Percentiles rank a stretch among this genome's conserved stretches.
These are phyloP conservation scores for Euphorbia neoarborescens DNA, from an alignment of 441 rosid genomes.

Conservation along the genomic window DNA sequence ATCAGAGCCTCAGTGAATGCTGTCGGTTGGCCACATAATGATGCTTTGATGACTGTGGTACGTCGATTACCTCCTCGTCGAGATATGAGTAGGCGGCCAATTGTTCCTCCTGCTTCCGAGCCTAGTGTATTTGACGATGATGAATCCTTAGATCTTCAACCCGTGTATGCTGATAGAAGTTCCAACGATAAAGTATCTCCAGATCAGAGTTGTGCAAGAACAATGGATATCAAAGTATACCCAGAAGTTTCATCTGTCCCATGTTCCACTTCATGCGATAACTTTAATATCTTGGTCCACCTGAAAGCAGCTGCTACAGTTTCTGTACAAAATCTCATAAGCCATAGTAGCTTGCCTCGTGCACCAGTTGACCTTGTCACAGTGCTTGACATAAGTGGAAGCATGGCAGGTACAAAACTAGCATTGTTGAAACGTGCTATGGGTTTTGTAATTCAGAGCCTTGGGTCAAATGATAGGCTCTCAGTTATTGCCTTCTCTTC, in stretches of 20 bases:
- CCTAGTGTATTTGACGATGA: constrained; percentile 71
- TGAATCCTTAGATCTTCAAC: constrained; percentile 55
- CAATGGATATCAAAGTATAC: constrained; percentile 49
- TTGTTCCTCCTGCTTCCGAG: constrained; percentile 56
- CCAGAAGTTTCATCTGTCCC: constrained; percentile 72
- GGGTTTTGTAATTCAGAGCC: constrained; percentile 98
- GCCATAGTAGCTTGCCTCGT: constrained; percentile 37
- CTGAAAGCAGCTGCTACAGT: constrained; percentile 59
- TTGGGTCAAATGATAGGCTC: constrained; percentile 79
- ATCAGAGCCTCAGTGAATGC: constrained; percentile 33
- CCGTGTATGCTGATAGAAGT: constrained; percentile 30
- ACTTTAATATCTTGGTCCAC: constrained; percentile 68
- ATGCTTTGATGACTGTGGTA: constrained; percentile 47
- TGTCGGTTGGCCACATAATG: constrained; percentile 47
- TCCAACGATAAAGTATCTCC: constrained; percentile 20
- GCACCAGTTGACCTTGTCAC: constrained; percentile 83
- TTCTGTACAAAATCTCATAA: constrained; percentile 26
- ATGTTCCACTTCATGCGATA: constrained; percentile 35
- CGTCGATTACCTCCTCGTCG: constrained; percentile 52
- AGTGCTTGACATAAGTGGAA: constrained; percentile 91
- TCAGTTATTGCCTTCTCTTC: constrained; percentile 97
- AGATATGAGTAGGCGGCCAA: constrained; percentile 44
- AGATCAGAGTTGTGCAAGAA: constrained; percentile 30
- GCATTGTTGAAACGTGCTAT: constrained; percentile 90
- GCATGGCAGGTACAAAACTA: constrained; percentile 99